Percentiles rank a stretch among this genome's conserved stretches.
phyloP scores from a whole-genome alignment of 768 basidiomycete genomes.

The Hygrophorus pudorinus region DNA sequence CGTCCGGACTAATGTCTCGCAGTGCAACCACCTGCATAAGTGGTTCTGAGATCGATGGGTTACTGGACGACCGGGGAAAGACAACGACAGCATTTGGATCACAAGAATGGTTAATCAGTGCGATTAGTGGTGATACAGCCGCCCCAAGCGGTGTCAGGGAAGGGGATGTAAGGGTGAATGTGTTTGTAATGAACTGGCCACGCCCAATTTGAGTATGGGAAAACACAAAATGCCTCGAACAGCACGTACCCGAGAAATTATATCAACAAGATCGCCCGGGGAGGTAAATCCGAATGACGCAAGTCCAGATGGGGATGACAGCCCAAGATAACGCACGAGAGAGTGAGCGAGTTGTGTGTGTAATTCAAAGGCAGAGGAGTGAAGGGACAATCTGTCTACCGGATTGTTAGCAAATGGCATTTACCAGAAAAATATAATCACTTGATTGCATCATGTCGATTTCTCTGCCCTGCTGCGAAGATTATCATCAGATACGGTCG shows the following conservation, averaged over 20 bases:
- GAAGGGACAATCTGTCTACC: constrained; percentile 48
- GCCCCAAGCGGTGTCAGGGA: constrained; percentile 76
- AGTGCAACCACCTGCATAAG: constrained; percentile 68
- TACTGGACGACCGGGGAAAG: constrained; percentile 52
- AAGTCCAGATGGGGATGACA: constrained; percentile 50
- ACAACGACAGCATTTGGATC: constrained; percentile 86
- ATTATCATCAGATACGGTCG: not conserved
- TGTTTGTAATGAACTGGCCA: constrained; percentile 79
- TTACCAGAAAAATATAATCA: constrained; percentile 26
- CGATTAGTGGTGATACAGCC: constrained; percentile 70
- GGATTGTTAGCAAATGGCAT: constrained; percentile 1
- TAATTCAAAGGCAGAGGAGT: constrained; percentile 38
- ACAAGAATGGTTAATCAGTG: constrained; percentile 85
- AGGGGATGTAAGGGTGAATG: constrained; percentile 76
- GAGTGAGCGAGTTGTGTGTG: constrained; percentile 67
- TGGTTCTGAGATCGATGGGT: constrained; percentile 35
- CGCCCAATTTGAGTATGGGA: not conserved
- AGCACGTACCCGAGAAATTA: constrained; percentile 58
- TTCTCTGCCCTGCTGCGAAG: constrained; percentile 39
- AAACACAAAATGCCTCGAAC: not conserved
- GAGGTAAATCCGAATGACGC: constrained; percentile 45
- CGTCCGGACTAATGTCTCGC: constrained; percentile 45
- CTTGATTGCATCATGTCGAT: constrained; percentile 70
- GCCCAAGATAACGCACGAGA: constrained; percentile 59
- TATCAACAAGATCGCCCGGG: constrained; percentile 53